Conservation (phyloP, 495 filamentous ascomycete species). For the Trichodelitschia bisporula region DNA sequence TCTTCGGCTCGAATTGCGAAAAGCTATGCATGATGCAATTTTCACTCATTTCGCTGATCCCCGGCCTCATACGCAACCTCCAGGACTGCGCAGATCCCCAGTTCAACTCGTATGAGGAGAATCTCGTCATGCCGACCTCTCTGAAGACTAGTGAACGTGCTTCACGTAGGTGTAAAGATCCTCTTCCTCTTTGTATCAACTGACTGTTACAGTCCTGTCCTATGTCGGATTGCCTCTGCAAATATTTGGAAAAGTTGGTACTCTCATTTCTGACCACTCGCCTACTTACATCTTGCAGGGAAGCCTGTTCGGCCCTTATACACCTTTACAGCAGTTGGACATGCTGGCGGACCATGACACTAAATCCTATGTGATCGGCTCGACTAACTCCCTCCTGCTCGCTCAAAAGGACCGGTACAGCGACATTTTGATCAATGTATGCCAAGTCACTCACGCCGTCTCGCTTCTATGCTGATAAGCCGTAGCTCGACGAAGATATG, state of each 20-base stretch:
- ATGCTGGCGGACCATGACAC: slow-evolving; percentile 82
- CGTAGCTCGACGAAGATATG: slow-evolving; percentile 59
- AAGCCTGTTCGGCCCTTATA: slow-evolving; percentile 90
- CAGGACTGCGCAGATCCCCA: slow-evolving; percentile 85
- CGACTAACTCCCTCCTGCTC: slow-evolving; percentile 79
- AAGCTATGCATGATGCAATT: slow-evolving; percentile 95
- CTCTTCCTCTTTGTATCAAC: slow-evolving; percentile 2
- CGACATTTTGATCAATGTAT: slow-evolving; percentile 78
- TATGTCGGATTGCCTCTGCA: slow-evolving; percentile 93
- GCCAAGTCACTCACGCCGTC: slow-evolving; percentile 4
- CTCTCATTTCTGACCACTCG: slow-evolving; percentile 1
- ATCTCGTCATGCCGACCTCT: slow-evolving; percentile 52
- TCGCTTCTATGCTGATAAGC: not conserved
- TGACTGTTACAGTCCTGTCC: slow-evolving; percentile 31
- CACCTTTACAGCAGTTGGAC: slow-evolving; percentile 86
- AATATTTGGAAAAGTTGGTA: slow-evolving; percentile 68
- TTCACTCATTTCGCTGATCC: slow-evolving; percentile 80
- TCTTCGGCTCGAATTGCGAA: slow-evolving; percentile 90
- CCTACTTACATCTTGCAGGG: slow-evolving; percentile 27
- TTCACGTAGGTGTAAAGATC: slow-evolving; percentile 27
- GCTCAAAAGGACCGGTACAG: slow-evolving; percentile 95
- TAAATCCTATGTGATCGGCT: slow-evolving; percentile 92
- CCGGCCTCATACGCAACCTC: slow-evolving; percentile 61
- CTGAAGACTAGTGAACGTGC: slow-evolving; percentile 76
- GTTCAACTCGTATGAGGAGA: slow-evolving; percentile 58